These are phyloP conservation scores for Maudiozyma barnettii DNA, from an alignment of 805 yeast species.

Conservation along the genomic window DNA sequence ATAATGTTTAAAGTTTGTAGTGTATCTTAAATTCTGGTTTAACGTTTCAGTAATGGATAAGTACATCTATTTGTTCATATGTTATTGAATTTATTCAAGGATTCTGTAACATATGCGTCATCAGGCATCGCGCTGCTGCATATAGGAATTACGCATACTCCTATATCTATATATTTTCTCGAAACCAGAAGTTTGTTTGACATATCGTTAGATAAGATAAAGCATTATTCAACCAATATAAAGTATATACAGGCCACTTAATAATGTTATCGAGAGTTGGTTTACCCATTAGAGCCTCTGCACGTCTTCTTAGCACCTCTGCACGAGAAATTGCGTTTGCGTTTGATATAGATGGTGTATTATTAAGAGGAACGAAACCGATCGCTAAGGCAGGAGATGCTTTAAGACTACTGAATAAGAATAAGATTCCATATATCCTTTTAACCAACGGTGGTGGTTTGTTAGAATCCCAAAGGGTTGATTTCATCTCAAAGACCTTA, in stretches of 20 bases:
- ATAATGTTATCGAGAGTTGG: neutral
- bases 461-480: conserved; percentile 51
- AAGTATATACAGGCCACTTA: neutral
- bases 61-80: no score
- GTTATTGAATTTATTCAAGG: no score
- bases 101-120: no score
- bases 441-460: conserved; percentile 89
- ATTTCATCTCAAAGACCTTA: conserved; percentile 39
- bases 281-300: neutral
- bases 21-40: no score
- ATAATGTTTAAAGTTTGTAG: no score
- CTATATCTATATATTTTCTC: no score
- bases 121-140: no score
- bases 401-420: conserved; percentile 40
- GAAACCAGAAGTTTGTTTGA: no score
- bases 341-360: conserved; percentile 72
- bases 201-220: no score
- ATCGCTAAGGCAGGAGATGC: conserved; percentile 60
- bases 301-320: conserved; percentile 5
- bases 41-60: no score
- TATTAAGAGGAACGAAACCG: conserved; percentile 61
- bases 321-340: conserved; percentile 23
- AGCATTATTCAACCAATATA: no score
- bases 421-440: conserved; percentile 65
- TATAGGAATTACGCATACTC: no score